phyloP scores from a whole-genome alignment of 2,329 filamentous ascomycete genomes.

The Fusarium sp. region DNA sequence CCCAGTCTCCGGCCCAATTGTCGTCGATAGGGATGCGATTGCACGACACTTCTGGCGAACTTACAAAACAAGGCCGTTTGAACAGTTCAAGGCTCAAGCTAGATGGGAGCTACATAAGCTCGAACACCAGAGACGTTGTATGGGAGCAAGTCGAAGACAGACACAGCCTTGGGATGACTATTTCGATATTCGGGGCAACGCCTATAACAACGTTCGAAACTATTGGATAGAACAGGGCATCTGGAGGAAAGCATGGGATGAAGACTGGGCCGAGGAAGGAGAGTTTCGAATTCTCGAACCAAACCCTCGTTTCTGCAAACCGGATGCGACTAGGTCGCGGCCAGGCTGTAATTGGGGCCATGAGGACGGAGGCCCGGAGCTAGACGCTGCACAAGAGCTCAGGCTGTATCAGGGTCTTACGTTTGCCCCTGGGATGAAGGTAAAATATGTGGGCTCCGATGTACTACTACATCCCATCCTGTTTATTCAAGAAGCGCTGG shows the following conservation, averaged over 20 bases:
- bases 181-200: background rate
- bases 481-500: background rate
- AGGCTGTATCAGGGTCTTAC: background rate
- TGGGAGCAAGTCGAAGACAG: conserved; percentile 4
- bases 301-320: background rate
- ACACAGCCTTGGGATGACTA: conserved; percentile 21
- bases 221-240: conserved; percentile 24
- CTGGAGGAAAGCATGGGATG: conserved; percentile 18
- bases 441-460: no score
- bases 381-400: background rate
- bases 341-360: conserved; percentile 1
- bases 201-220: conserved; percentile 14
- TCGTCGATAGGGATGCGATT: background rate
- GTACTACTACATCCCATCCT: no score
- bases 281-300: background rate
- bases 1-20: background rate
- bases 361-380: background rate
- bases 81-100: background rate
- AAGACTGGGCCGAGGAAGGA: background rate
- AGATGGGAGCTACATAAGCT: background rate
- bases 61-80: background rate
- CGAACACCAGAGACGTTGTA: background rate
- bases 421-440: no score
- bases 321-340: background rate
- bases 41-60: background rate